These are phyloP conservation scores for Cephalotrichum gorgonifer DNA, from an alignment of 2,329 filamentous ascomycete genomes.

Conservation along the genomic window DNA sequence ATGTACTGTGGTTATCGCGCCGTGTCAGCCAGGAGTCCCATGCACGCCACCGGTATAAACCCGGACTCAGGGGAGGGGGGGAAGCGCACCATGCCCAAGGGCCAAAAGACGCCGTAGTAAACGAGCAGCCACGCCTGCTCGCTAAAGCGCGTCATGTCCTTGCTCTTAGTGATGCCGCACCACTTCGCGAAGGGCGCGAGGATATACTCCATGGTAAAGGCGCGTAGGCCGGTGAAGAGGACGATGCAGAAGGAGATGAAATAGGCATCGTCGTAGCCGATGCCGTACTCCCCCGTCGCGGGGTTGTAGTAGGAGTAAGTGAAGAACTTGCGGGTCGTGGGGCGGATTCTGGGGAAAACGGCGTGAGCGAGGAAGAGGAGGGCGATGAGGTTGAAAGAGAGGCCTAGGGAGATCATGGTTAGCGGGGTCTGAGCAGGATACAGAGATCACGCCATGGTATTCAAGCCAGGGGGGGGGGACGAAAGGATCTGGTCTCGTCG, in stretches of 20 bases:
- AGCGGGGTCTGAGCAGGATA: neutral
- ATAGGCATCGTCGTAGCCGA: conserved; percentile 70
- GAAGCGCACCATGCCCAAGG: conserved; percentile 64
- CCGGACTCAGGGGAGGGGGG: neutral
- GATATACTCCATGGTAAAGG: conserved; percentile 76
- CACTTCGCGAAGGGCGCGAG: conserved; percentile 66
- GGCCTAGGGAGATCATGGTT: conserved; percentile 34
- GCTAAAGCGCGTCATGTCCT: conserved; percentile 72
- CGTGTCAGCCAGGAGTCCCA: neutral
- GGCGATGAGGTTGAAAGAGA: conserved; percentile 76
- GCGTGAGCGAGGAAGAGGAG: conserved; percentile 74
- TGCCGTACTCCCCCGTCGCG: conserved; percentile 56
- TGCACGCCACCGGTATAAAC: neutral
- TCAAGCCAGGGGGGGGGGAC: neutral
- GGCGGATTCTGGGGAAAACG: conserved; percentile 69
- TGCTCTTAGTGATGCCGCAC: conserved; percentile 64
- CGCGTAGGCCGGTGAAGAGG: conserved; percentile 78
- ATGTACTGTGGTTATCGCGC: conserved; percentile 52
- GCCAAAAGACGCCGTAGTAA: conserved; percentile 77
- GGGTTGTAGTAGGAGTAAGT: conserved; percentile 74
- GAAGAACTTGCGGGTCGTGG: conserved; percentile 80
- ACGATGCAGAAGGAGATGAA: conserved; percentile 71
- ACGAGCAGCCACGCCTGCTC: conserved; percentile 89
- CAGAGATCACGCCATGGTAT: no score
- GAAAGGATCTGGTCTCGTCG: neutral